phyloP scores from a whole-genome alignment of 495 filamentous ascomycete genomes.

The Xylaria telfairii region DNA sequence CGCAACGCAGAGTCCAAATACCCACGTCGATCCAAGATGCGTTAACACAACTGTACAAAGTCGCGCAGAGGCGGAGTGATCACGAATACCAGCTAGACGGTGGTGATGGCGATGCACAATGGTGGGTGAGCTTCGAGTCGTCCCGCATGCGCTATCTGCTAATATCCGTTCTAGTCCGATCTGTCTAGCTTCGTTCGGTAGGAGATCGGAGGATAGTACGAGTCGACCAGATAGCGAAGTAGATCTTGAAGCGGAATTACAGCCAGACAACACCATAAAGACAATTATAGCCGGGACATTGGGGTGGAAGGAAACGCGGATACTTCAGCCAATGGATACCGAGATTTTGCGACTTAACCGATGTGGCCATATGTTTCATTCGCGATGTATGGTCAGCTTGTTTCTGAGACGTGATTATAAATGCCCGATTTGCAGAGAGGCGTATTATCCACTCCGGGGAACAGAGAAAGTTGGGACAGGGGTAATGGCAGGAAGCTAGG shows the following conservation, averaged over 20 bases:
- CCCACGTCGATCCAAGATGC: neutral
- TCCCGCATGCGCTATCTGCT: neutral
- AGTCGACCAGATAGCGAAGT: slow-evolving; percentile 3
- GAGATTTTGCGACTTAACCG: slow-evolving; percentile 32
- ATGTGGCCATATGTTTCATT: slow-evolving; percentile 37
- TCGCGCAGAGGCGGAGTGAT: neutral
- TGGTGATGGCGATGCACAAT: neutral
- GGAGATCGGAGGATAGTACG: neutral
- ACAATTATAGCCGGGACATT: neutral
- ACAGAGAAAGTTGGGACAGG: too few relatives aligned
- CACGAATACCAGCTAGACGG: neutral
- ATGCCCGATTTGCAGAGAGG: slow-evolving; percentile 34
- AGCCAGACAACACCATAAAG: neutral
- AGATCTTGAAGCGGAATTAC: slow-evolving; percentile 7
- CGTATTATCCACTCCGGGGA: slow-evolving; percentile 28
- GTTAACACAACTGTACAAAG: neutral
- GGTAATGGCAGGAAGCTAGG: neutral
- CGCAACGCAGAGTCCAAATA: neutral
- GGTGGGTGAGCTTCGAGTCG: neutral
- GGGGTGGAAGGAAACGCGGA: neutral
- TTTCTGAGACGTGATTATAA: slow-evolving; percentile 27
- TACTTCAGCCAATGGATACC: slow-evolving; percentile 25
- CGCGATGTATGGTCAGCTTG: slow-evolving; percentile 35
- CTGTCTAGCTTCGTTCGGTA: slow-evolving; percentile 1
- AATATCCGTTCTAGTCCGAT: slow-evolving; percentile 3